Base-by-base conservation (phyloP, 2,329 filamentous ascomycete genomes). In the Aureobasidium sp. region DNA sequence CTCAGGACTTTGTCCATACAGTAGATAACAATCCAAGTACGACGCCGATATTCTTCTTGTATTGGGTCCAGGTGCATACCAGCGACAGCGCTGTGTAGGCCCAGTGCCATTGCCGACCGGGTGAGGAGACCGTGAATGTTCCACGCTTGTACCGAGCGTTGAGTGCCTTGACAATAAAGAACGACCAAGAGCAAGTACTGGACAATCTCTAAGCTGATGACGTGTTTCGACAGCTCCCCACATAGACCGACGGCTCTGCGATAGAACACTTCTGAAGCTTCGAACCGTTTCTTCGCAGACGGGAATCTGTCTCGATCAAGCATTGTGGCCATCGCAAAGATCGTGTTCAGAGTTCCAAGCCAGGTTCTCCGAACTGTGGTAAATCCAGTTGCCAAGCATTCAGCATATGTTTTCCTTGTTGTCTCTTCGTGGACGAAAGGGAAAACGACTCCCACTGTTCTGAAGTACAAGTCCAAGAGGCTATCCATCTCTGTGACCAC, bases 91-190 rank as follows among this genome's bases (percentile, higher is more conserved):
- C 77, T 81, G 62, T 84, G 81, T 0, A 84, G 67, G 0, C 82
- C 81, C 1, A 84, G 69, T 34, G 81, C 77, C 30, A 81, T 70
- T 0, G 81, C 81, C 77, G 0, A 51, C 5, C 49, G 49, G 14
- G 34, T 37, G 2, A 51, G 34, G 25, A 83, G 71, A 0, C 82
- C 81, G 63, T 84, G 82, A 0, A 79, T 73, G 0, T 75, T 79
- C 81, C 81, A 84, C 2, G 81, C 78, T 59, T 82, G 76, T 2
- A 81, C 72, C 0, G 81, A 82, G 25, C 77, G 77, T 41, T 81
- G 78, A 0, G 80, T 82, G 2, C 81, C 80, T 65, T 84, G 81
- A 0, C 83, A 72, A 61, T 83, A 83, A 51, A 81, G 78, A 5
- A 75, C 76, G 64, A 78, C 74, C 0, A 83, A 62, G 0, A 84